These are phyloP conservation scores for Maudiozyma barnettii DNA, from an alignment of 805 yeast genomes.

Conservation along the genomic window DNA sequence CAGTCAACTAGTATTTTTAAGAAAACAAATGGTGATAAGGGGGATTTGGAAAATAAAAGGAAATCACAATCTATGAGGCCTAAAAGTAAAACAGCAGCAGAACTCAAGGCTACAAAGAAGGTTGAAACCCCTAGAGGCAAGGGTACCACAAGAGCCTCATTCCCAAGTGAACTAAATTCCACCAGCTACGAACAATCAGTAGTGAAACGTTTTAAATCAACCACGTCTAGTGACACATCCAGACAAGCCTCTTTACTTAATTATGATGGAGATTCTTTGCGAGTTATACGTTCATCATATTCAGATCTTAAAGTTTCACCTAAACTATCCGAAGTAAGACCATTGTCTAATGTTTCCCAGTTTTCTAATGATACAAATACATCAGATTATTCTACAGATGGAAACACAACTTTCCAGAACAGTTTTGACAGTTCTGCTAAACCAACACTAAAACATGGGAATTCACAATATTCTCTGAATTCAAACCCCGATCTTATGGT, in stretches of 20 bases:
- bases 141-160: not conserved
- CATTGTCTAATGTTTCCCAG: constrained; percentile 44
- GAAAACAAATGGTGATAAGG: not conserved
- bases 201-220: constrained; percentile 21
- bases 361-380: constrained; percentile 39
- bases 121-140: too few relatives aligned
- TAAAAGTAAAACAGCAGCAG: too few relatives aligned
- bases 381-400: constrained; percentile 43
- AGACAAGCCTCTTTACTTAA: constrained; percentile 24
- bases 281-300: constrained; percentile 4
- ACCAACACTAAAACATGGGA: constrained; percentile 3
- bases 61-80: not conserved
- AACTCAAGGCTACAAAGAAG: too few relatives aligned
- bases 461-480: constrained; percentile 13
- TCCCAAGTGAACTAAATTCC: not conserved
- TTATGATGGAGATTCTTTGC: constrained; percentile 18
- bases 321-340: constrained; percentile 29
- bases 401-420: constrained; percentile 9
- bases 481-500: constrained; percentile 6
- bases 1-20: not conserved
- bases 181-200: constrained; percentile 7
- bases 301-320: constrained; percentile 11
- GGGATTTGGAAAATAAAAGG: not conserved
- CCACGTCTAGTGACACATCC: constrained; percentile 20
- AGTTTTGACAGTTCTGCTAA: constrained; percentile 2